Conservation (phyloP, 164 flowering plant genomes). For the Tetrastigma voinierianum region DNA sequence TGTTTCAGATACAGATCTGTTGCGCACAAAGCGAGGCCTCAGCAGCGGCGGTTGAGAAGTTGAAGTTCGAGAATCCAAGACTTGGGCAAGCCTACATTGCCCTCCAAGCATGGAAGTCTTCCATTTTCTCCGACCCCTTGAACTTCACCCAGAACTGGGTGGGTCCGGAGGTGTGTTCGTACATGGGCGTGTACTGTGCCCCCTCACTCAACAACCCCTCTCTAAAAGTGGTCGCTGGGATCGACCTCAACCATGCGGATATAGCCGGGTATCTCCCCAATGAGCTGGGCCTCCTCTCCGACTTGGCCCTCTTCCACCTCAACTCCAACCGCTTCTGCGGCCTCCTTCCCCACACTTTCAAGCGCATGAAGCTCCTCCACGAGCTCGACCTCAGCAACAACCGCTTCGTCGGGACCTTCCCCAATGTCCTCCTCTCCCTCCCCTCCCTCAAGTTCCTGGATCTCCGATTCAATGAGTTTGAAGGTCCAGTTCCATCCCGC, state of each 20-base stretch:
- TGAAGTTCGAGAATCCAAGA: conserved; percentile 47
- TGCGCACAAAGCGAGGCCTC: conserved; percentile 11
- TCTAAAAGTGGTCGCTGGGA: conserved; percentile 54
- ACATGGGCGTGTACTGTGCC: conserved; percentile 62
- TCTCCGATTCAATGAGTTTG: conserved; percentile 81
- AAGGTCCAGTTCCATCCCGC: conserved; percentile 58
- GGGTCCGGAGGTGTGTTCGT: conserved; percentile 69
- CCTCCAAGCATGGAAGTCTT: conserved; percentile 62
- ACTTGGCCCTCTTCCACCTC: conserved; percentile 77
- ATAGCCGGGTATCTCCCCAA: conserved; percentile 78
- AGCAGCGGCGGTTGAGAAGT: conserved; percentile 5
- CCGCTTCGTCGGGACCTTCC: conserved; percentile 71
- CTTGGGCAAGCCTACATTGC: conserved; percentile 71
- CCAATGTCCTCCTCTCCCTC: conserved; percentile 49
- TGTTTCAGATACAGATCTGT: conserved; percentile 19
- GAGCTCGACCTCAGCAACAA: conserved; percentile 89
- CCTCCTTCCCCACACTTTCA: conserved; percentile 45
- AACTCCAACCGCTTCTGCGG: conserved; percentile 91
- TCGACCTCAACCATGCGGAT: conserved; percentile 78
- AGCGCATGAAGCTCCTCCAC: conserved; percentile 45
- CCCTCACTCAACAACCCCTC: conserved; percentile 26
- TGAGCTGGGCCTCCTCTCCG: conserved; percentile 65
- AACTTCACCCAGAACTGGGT: conserved; percentile 67
- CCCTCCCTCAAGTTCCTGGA: conserved; percentile 70
- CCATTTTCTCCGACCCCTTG: conserved; percentile 70